Evolutionary conservation across 1,284 basidiomycete species (phyloP).

Genomic region (Phylloporus sp.): DNA sequence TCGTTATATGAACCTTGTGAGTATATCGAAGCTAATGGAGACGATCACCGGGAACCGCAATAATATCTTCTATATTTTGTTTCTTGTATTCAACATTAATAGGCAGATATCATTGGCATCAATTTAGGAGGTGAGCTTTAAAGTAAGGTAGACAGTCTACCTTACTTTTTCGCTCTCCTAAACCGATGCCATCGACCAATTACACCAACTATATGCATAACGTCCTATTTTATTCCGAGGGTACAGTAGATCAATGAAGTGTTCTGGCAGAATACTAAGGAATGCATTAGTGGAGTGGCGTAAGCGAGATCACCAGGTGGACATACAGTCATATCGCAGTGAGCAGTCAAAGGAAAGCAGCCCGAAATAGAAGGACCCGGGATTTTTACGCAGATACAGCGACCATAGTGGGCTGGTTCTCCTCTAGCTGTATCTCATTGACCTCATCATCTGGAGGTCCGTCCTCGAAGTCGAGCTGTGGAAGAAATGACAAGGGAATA

Average conservation of each 20-base stretch:
- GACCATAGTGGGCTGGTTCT: constrained; percentile 26
- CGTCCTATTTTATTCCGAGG: too few species aligned
- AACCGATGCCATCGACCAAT: too few species aligned
- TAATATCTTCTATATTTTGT: neutral
- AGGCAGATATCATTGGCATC: too few species aligned
- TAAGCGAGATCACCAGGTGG: neutral
- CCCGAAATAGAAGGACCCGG: neutral
- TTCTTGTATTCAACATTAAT: neutral
- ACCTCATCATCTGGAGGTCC: constrained; percentile 54
- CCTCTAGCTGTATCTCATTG: constrained; percentile 43
- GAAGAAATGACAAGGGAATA: neutral
- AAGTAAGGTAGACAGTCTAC: too few species aligned
- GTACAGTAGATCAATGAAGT: too few species aligned
- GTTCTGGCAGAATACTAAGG: neutral
- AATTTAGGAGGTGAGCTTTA: too few species aligned
- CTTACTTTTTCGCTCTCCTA: too few species aligned
- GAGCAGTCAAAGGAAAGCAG: neutral
- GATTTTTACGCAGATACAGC: constrained; percentile 21
- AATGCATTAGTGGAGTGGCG: neutral
- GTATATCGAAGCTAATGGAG: too few species aligned
- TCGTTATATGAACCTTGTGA: too few species aligned
- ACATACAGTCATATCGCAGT: constrained; percentile 6
- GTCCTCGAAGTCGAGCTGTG: constrained; percentile 75
- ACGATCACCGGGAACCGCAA: neutral
- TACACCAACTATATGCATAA: too few species aligned